Percentiles rank a stretch among this genome's conserved stretches.
Evolutionary conservation across 1,139 yeast species (phyloP).

Genomic region (Trichomonascaceae sp.): DNA sequence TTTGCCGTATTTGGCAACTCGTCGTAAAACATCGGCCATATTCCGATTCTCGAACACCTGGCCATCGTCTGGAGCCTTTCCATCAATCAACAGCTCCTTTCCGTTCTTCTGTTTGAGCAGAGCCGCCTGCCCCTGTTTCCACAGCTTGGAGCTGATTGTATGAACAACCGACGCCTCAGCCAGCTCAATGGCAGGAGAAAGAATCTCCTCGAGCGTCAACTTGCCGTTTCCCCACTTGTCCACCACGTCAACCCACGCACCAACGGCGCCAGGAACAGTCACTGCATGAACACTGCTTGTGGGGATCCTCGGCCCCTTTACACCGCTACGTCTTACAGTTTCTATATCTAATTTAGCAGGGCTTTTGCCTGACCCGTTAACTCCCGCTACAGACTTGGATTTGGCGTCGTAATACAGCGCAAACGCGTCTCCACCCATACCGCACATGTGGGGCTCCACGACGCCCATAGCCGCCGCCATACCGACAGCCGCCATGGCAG

Average conservation of each 20-base stretch:
- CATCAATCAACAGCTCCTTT: slow-evolving; percentile 38
- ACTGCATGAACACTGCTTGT: slow-evolving; percentile 51
- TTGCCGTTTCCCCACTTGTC: slow-evolving; percentile 70
- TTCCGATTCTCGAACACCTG: slow-evolving; percentile 50
- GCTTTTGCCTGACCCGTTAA: slow-evolving; percentile 75
- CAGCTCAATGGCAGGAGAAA: slow-evolving; percentile 64
- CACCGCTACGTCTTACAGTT: slow-evolving; percentile 40
- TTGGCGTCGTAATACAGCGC: slow-evolving; percentile 52
- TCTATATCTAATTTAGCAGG: slow-evolving; percentile 50
- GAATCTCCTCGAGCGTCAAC: slow-evolving; percentile 50
- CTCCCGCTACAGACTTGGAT: slow-evolving; percentile 50
- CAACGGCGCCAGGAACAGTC: slow-evolving; percentile 73
- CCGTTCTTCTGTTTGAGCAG: slow-evolving; percentile 36
- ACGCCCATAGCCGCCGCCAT: slow-evolving; percentile 69
- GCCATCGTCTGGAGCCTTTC: slow-evolving; percentile 52
- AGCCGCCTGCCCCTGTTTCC: slow-evolving; percentile 41
- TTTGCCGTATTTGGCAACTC: slow-evolving; percentile 53
- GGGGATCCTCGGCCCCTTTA: slow-evolving; percentile 38
- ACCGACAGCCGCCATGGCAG: slow-evolving; percentile 75
- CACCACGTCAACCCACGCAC: slow-evolving; percentile 68
- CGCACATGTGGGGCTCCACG: slow-evolving; percentile 72
- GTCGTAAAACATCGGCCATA: slow-evolving; percentile 49
- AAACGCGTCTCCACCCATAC: slow-evolving; percentile 81
- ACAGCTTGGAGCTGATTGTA: slow-evolving; percentile 49
- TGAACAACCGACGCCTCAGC: slow-evolving; percentile 70